Base-by-base conservation (phyloP, 306 rosid genomes). In the Rubus parviflorus region DNA sequence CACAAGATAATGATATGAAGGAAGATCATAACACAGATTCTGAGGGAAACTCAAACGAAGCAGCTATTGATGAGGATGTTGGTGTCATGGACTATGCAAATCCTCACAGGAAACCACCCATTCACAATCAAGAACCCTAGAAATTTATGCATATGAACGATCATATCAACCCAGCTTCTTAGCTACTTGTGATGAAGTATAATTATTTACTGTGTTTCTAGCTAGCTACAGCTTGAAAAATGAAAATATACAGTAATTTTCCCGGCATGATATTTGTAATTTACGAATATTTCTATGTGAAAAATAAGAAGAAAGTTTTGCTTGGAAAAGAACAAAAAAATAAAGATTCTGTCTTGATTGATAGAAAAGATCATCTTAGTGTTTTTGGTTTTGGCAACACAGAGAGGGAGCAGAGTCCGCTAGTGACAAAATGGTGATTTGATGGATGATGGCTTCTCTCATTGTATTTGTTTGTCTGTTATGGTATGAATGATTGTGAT, bases 71-170 rank as follows among this genome's bases (percentile, higher is more conserved):
- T 43, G 92, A 73, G 68, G 68, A 84, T 87, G 79, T 83, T 12
- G 87, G 73, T 4, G 89, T 85, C 69, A 94, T 92, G 97, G 98
- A 94, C 70, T 86, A 86, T 35, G 88, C 92, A 48, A 87, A 83
- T 52, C 92, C 97, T 77, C 98, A 92, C 70, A 75, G 89, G 51
- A 95, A 89, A 68, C 97, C 98, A 54, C 97, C 98, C 22, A 95
- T 95, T 86, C 98, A 95, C 85, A 95, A 95, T 67, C 75, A 81
- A 74, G 88, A 82, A 63, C 88, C 84, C 63, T 92, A 86, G 82
- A 79, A 61, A 25, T 61, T 61, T 17, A 57, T 57, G 11, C 42
- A 61, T 30, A 25, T 10, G 22, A n/a, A 10, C 35, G n/a, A 53
- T 5, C 43, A 60, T 10, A 42, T 17, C 15, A 13, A 52, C 10